phyloP scores from a whole-genome alignment of 768 basidiomycete species.

The Psilocybe cyanescens region DNA sequence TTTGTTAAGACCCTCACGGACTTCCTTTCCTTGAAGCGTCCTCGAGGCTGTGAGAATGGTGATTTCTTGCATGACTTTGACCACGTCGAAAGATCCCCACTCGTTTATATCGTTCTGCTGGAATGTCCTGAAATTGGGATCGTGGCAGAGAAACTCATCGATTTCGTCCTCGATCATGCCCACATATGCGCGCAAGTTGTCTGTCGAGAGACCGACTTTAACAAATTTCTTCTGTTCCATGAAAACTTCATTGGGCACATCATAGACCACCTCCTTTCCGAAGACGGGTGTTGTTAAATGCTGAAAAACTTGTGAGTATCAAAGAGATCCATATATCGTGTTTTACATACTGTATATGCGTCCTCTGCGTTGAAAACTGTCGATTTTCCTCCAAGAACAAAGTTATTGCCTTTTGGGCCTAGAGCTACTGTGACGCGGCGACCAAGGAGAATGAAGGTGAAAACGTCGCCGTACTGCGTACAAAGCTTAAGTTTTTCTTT shows the following conservation, averaged over 20 bases:
- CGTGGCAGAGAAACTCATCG: slow-evolving; percentile 68
- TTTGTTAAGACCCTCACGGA: slow-evolving; percentile 78
- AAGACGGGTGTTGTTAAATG: slow-evolving; percentile 94
- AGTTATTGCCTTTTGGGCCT: slow-evolving; percentile 91
- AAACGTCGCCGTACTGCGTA: slow-evolving; percentile 90
- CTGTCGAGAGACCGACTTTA: slow-evolving; percentile 92
- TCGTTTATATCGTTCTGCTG: slow-evolving; percentile 71
- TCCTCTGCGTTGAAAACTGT: slow-evolving; percentile 94
- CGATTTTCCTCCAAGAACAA: slow-evolving; percentile 92
- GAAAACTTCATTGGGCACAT: slow-evolving; percentile 92
- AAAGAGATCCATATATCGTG: neutral
- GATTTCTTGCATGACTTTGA: slow-evolving; percentile 80
- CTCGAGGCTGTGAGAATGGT: slow-evolving; percentile 94
- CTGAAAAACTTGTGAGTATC: slow-evolving; percentile 40
- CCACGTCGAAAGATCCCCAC: slow-evolving; percentile 79
- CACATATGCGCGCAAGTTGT: slow-evolving; percentile 87
- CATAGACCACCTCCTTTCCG: slow-evolving; percentile 97
- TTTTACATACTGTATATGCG: slow-evolving; percentile 78
- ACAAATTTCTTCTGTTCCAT: slow-evolving; percentile 99
- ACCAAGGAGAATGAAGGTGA: slow-evolving; percentile 92
- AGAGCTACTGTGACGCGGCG: slow-evolving; percentile 90
- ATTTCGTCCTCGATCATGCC: slow-evolving; percentile 82
- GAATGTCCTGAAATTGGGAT: slow-evolving; percentile 62
- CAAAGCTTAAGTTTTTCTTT: neutral
- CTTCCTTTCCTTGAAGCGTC: slow-evolving; percentile 92